Base-by-base conservation (phyloP, 192 early-diverging fungal species). In the Gonapodya prolifera region DNA sequence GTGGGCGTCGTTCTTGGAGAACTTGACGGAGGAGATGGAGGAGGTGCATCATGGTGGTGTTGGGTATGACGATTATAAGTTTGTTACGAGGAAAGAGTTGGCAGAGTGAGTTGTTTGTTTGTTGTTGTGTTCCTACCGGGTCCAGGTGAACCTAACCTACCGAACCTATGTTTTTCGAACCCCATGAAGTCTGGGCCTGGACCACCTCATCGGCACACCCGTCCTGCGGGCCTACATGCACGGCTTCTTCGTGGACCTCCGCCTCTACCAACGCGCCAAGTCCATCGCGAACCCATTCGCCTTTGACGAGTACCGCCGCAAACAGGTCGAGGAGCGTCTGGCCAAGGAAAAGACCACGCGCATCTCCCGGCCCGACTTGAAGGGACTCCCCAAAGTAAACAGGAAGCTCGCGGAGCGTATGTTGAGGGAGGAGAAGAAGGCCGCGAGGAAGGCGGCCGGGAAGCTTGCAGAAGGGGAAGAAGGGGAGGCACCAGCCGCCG, bases 21-120 rank as follows among this genome's bases (percentile, higher is more conserved):
- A 97, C 83, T 86, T 99, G 70, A 98, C 96, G 2, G 94, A 94
- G 80, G 88, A 89, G 77, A 69, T 89, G 79, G 97, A 98, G 85
- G 94, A 97, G 83, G 83, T 97, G 36, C n/a, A n/a, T n/a, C n/a
- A n/a, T n/a, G n/a, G n/a, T n/a, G n/a, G n/a, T n/a, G n/a, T n/a
- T n/a, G n/a, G n/a, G n/a, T 99, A 98, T 86, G 96, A 98, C 80
- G 94, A 99, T 81, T 99, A 99, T 91, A 97, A 97, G 81, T 99
- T 99, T 86, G 93, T 97, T 23, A 93, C 94, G 17, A 89, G 93
- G 77, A 91, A 93, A 75, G 97, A 99, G 80, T 87, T 99, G 16
- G 81, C 89, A 23, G 80, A 85, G 70, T 70, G 70, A 18, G 17
- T n/a, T 2, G 28, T 13, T 23, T 32, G 30, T 13, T 70, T 8